Evolutionary conservation across 441 rosid species (phyloP), one percentile per base, ranked within the genome.

Genomic region (Hura crepitans): DNA sequence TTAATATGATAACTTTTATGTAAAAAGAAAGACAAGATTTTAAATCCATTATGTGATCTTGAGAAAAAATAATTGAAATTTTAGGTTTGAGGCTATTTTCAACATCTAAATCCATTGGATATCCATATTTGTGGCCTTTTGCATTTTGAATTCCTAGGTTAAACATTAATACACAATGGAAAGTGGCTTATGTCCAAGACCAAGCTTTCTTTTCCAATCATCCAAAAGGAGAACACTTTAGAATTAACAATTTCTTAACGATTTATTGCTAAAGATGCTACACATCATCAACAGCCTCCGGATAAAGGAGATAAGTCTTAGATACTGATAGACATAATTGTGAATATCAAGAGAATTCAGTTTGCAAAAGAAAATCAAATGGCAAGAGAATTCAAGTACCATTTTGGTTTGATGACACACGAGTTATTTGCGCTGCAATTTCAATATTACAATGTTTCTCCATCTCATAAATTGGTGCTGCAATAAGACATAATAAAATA

Each of bases 361-460:
- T 61, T 18, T 45, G 6, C 4, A 47, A 45, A 56, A 30, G 33
- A 54, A 65, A 27, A 67, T 59, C 39, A 49, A n/a, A 50, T 50
- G 61, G 59, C 45, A 6, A 72, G 79, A 79, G 65, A 68, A 79
- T 13, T 68, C 6, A 30, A 55, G 23, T 82, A 90, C 99, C 96
- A 72, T 77, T 84, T 81, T 81, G 93, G 56, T 62, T 49, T 54
- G 87, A 79, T 22, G 87, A 69, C 59, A 78, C 23, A 14, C 81
- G 95, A 2, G 96, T 83, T 71, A 95, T 80, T 78, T 92, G 96
- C 25, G 97, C 97, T 45, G 96, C 92, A 72, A 95, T 87, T 87
- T 95, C 97, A 62, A 92, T 90, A 78, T 89, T 92, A 75, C 97
- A 95, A 79, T 88, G 95, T 86, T 95, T 92, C 85, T 95, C 97